A percentile compares a stretch with the other conserved stretches of the same genome.
Conservation (phyloP, 2,329 filamentous ascomycete genomes). For the Metarhizium album region DNA sequence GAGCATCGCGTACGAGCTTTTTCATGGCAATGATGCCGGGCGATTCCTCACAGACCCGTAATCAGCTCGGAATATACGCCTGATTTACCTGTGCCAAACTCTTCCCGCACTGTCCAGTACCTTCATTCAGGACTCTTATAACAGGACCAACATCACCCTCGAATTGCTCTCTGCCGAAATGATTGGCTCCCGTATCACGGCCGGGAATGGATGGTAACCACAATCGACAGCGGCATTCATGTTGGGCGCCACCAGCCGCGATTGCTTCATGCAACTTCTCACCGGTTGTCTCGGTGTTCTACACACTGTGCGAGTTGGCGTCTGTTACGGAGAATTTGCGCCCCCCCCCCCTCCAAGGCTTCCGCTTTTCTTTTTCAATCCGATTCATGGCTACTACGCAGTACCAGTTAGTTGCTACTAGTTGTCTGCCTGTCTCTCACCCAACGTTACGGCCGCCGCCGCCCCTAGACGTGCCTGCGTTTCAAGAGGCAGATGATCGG, state of each 20-base stretch:
- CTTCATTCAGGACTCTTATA: neutral
- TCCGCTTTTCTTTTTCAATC: neutral
- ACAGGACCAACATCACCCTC: neutral
- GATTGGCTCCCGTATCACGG: neutral
- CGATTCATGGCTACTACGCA: neutral
- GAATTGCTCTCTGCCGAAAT: neutral
- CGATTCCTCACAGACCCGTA: too few species aligned
- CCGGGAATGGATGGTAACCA: neutral
- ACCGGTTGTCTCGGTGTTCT: conserved; percentile 5
- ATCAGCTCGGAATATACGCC: too few species aligned
- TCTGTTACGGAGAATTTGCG: neutral
- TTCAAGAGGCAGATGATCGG: neutral
- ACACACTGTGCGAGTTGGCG: neutral
- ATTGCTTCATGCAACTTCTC: conserved; percentile 1
- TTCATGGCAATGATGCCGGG: too few species aligned
- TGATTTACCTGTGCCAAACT: too few species aligned
- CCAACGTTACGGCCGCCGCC: neutral
- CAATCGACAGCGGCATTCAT: neutral
- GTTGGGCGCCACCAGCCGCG: neutral
- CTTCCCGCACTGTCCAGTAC: too few species aligned
- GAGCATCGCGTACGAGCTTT: too few species aligned
- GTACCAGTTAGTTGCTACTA: too few species aligned
- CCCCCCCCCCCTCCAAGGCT: neutral
- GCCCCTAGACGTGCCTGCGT: neutral
- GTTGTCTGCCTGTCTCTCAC: neutral